phyloP scores from a whole-genome alignment of 2,329 filamentous ascomycete species.

The Sclerotinia subarctica region DNA sequence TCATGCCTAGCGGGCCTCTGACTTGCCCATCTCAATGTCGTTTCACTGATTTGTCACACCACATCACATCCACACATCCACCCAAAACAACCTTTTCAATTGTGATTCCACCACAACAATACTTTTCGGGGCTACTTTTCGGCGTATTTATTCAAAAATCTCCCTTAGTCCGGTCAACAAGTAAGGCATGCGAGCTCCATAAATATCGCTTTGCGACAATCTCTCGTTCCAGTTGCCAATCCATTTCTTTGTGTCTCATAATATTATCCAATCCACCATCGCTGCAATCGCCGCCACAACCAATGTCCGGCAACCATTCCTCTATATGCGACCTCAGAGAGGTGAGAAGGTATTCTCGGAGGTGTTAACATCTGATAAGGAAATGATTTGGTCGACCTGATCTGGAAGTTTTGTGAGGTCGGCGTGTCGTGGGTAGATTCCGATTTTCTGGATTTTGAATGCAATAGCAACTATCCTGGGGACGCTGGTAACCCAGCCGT shows the following conservation, averaged over 20 bases:
- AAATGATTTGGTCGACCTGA: conserved; percentile 7
- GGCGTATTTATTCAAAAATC: background rate
- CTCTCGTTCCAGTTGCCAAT: background rate
- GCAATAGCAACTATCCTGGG: background rate
- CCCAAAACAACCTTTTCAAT: background rate
- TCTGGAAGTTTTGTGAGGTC: background rate
- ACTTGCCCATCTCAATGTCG: background rate
- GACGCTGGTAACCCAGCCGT: background rate
- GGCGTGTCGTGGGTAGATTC: background rate
- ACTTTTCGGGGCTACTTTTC: background rate
- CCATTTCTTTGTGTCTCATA: background rate
- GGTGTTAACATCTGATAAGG: conserved; percentile 1
- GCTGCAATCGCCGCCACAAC: background rate
- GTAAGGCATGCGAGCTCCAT: background rate
- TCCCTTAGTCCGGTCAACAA: background rate
- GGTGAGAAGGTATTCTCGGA: background rate
- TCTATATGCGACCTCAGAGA: conserved; percentile 5
- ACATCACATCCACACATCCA: background rate
- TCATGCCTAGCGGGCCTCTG: background rate
- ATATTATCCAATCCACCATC: background rate
- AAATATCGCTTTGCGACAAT: background rate
- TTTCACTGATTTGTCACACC: background rate
- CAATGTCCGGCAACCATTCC: conserved; percentile 2
- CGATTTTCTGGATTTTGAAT: background rate
- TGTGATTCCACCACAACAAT: background rate